phyloP scores from a whole-genome alignment of 768 basidiomycete species.

The Calocybe cyanea region DNA sequence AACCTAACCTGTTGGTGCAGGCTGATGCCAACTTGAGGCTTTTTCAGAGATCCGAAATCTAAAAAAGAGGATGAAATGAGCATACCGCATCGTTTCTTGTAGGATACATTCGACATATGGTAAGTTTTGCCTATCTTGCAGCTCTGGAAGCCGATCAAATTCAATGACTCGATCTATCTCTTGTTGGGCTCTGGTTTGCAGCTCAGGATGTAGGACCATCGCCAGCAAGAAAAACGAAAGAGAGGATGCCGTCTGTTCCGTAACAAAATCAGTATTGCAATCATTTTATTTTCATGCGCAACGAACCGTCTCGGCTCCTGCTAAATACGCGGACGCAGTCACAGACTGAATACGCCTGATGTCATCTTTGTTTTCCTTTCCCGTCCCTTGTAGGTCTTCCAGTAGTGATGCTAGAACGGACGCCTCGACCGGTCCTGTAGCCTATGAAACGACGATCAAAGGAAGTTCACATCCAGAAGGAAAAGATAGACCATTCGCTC shows the following conservation, averaged over 20 bases:
- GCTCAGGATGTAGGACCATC: constrained; percentile 33
- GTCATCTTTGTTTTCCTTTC: not conserved
- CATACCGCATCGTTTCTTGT: constrained; percentile 22
- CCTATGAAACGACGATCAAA: not conserved
- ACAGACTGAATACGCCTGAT: constrained; percentile 14
- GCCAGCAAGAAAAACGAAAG: constrained; percentile 32
- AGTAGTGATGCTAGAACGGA: not conserved
- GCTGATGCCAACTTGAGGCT: too few species aligned
- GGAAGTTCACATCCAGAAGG: not conserved
- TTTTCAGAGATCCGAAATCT: not conserved
- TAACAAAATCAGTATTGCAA: not conserved
- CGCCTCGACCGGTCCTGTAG: not conserved
- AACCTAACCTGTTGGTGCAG: too few species aligned
- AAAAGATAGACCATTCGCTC: not conserved
- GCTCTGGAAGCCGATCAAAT: constrained; percentile 28
- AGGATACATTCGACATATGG: constrained; percentile 34
- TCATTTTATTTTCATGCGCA: not conserved
- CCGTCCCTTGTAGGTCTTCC: not conserved
- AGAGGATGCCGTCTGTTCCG: constrained; percentile 23
- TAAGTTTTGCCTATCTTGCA: constrained; percentile 25
- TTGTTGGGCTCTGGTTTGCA: constrained; percentile 31
- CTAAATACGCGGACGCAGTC: constrained; percentile 18
- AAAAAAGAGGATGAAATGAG: too few species aligned
- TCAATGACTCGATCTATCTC: constrained; percentile 39
- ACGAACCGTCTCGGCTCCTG: constrained; percentile 33